Evolutionary conservation across 768 basidiomycete species (phyloP).

Genomic region (Boletus sp.): DNA sequence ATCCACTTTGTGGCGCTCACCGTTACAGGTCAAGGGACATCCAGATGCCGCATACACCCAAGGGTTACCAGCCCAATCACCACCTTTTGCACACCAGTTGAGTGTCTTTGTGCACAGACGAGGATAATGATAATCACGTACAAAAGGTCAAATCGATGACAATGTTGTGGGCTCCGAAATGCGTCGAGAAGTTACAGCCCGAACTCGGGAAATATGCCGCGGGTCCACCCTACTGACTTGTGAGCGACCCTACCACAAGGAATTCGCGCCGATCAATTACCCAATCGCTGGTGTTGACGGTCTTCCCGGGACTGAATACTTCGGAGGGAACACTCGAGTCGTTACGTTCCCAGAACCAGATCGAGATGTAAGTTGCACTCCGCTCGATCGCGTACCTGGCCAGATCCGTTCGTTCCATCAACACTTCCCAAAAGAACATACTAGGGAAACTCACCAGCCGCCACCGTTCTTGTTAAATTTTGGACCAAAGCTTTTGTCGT

Average conservation of each 20-base stretch:
- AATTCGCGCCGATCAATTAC: constrained; percentile 3
- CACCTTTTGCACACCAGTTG: constrained; percentile 8
- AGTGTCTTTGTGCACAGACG: constrained; percentile 4
- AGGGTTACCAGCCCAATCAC: constrained; percentile 24
- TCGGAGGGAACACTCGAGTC: constrained; percentile 31
- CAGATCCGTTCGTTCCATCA: background rate
- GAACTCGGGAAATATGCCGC: constrained; percentile 58
- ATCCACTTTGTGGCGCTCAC: constrained; percentile 13
- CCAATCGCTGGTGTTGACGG: constrained; percentile 16
- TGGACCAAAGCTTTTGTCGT: constrained; percentile 29
- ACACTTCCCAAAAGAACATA: background rate
- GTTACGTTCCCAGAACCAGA: constrained; percentile 39
- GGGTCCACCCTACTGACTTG: constrained; percentile 47
- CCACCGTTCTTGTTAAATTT: constrained; percentile 33
- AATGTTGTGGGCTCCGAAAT: constrained; percentile 56
- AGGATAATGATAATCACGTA: background rate
- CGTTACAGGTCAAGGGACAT: constrained; percentile 24
- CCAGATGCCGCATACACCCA: constrained; percentile 18
- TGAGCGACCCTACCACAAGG: background rate
- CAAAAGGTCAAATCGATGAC: constrained; percentile 12
- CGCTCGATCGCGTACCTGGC: constrained; percentile 35
- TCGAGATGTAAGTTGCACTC: constrained; percentile 28
- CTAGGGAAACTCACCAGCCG: constrained; percentile 23
- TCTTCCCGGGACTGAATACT: constrained; percentile 21
- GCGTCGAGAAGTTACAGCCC: constrained; percentile 51